Conservation (phyloP, 192 early-diverging fungal species). For the Umbelopsis sp. region DNA sequence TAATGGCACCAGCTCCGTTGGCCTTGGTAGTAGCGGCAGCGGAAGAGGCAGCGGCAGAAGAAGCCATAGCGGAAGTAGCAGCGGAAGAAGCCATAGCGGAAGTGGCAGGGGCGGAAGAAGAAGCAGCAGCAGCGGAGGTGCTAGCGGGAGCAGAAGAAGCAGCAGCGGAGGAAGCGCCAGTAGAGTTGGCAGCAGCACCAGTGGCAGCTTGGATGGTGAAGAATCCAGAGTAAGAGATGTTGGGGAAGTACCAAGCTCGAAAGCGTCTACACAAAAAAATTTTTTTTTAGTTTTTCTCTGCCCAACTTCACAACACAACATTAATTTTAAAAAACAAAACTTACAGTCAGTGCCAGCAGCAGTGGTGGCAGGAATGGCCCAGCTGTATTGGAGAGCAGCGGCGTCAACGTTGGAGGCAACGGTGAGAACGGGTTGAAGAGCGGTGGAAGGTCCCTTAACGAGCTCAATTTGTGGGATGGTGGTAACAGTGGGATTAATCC, state of each 20-base stretch:
- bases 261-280: slow-evolving; percentile 22
- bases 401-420: slow-evolving; percentile 36
- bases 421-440: slow-evolving; percentile 26
- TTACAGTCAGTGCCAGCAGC: slow-evolving; percentile 35
- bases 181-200: slow-evolving; percentile 10
- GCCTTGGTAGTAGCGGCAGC: background rate
- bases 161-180: background rate
- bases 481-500: slow-evolving; percentile 19
- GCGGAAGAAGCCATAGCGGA: background rate
- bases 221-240: slow-evolving; percentile 31
- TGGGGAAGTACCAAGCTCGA: slow-evolving; percentile 35
- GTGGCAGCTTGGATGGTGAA: slow-evolving; percentile 29
- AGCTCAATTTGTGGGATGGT: slow-evolving; percentile 27
- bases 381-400: slow-evolving; percentile 5
- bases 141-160: background rate
- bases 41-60: background rate
- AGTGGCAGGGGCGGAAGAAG: background rate
- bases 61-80: background rate
- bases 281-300: too few species aligned
- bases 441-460: slow-evolving; percentile 22
- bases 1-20: slow-evolving; percentile 3
- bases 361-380: slow-evolving; percentile 27
- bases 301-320: too few species aligned
- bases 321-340: slow-evolving; percentile 15
- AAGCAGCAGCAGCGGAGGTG: background rate